phyloP scores from a whole-genome alignment of 768 basidiomycete species.

The Lactifluus volemus region DNA sequence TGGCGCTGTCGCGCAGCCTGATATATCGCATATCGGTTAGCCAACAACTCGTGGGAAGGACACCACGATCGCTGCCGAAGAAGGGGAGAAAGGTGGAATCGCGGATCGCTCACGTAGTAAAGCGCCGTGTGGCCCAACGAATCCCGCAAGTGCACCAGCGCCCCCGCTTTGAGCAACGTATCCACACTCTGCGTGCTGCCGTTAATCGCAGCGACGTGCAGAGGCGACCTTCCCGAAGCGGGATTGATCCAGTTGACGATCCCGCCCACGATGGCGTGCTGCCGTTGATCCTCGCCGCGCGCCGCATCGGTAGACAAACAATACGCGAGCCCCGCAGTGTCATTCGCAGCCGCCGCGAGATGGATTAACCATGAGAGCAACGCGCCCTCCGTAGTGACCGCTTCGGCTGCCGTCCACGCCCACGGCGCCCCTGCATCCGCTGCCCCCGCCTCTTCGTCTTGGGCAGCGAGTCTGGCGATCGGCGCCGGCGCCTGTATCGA shows the following conservation, averaged over 20 bases:
- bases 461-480: slow-evolving; percentile 24
- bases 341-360: slow-evolving; percentile 65
- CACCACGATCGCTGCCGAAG: background rate
- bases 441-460: slow-evolving; percentile 27
- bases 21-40: background rate
- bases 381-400: slow-evolving; percentile 55
- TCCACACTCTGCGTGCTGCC: slow-evolving; percentile 39
- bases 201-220: slow-evolving; percentile 72
- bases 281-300: slow-evolving; percentile 21
- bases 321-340: slow-evolving; percentile 50
- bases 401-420: slow-evolving; percentile 74
- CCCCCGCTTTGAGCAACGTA: slow-evolving; percentile 59
- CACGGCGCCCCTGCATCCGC: slow-evolving; percentile 49
- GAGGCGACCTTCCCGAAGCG: slow-evolving; percentile 62
- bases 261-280: slow-evolving; percentile 46
- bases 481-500: too few relatives aligned
- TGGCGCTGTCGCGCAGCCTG: slow-evolving; percentile 74
- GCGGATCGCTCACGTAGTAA: slow-evolving; percentile 53
- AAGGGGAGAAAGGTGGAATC: background rate
- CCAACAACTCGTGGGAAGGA: too few relatives aligned
- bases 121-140: slow-evolving; percentile 72
- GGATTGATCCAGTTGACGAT: slow-evolving; percentile 65
- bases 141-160: slow-evolving; percentile 77
- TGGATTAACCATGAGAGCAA: slow-evolving; percentile 74
- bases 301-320: slow-evolving; percentile 34